A percentile compares a stretch with the other conserved stretches of the same genome.
Evolutionary conservation across 345 rosid species (phyloP).

Genomic region (Rhizophora apiculata): DNA sequence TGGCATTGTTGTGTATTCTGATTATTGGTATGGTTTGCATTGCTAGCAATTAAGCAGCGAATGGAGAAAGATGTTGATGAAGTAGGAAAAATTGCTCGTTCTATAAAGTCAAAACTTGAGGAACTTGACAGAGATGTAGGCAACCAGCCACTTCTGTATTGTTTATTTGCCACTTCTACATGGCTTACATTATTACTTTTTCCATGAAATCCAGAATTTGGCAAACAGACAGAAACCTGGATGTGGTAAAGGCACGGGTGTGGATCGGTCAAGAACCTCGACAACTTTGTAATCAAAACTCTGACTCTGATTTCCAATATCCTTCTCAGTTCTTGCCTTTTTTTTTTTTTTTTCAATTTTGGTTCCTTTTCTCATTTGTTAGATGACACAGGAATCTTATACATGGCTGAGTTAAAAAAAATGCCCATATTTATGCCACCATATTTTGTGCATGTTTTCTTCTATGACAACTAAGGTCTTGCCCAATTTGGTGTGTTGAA

Average conservation of each 20-base stretch:
- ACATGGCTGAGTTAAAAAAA: background rate
- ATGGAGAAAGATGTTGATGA: slow-evolving; percentile 98
- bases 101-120: slow-evolving; percentile 72
- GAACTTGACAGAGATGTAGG: slow-evolving; percentile 83
- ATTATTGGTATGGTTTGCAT: slow-evolving; percentile 9
- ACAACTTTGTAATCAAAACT: slow-evolving; percentile 63
- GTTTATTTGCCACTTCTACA: slow-evolving; percentile 5
- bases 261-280: slow-evolving; percentile 84
- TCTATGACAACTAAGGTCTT: too few species aligned
- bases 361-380: background rate
- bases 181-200: slow-evolving; percentile 12
- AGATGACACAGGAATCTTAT: background rate
- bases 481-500: background rate
- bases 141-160: slow-evolving; percentile 1
- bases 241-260: slow-evolving; percentile 88
- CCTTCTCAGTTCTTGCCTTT: background rate
- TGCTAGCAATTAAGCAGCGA: slow-evolving; percentile 77
- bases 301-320: slow-evolving; percentile 1
- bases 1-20: background rate
- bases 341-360: too few species aligned
- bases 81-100: slow-evolving; percentile 74
- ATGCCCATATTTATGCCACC: too few species aligned
- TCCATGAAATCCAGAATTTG: slow-evolving; percentile 53
- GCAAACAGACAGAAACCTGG: slow-evolving; percentile 85
- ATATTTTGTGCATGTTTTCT: background rate